These are phyloP conservation scores for Zoysia matrella DNA, from an alignment of 202 grass and related monocot genomes.

Conservation along the genomic window DNA sequence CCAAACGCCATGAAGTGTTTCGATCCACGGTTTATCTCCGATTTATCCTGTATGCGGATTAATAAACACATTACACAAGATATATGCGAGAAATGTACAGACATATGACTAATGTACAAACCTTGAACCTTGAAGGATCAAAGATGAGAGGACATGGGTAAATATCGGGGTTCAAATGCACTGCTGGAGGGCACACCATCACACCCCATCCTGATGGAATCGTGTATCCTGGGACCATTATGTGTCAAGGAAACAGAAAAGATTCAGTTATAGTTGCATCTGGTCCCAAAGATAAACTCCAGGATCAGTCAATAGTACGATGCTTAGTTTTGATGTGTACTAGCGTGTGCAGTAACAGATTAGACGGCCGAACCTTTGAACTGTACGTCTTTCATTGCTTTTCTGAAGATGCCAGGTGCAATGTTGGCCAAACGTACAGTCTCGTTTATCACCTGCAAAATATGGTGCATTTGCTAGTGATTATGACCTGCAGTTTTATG, in stretches of 20 bases:
- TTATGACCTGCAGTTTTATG: too few relatives aligned
- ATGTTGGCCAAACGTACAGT: slow-evolving; percentile 60
- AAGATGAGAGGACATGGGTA: slow-evolving; percentile 57
- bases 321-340: slow-evolving; percentile 1
- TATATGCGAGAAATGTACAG: not conserved
- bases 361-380: slow-evolving; percentile 44
- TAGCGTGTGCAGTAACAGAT: not conserved
- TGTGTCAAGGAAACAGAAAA: not conserved
- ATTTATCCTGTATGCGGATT: slow-evolving; percentile 41
- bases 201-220: slow-evolving; percentile 69
- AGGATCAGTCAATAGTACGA: not conserved
- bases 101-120: slow-evolving; percentile 13
- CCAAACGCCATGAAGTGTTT: slow-evolving; percentile 71
- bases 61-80: not conserved
- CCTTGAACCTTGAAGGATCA: slow-evolving; percentile 67
- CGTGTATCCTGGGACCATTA: slow-evolving; percentile 49
- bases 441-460: slow-evolving; percentile 55
- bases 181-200: slow-evolving; percentile 63
- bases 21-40: slow-evolving; percentile 52
- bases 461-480: too few relatives aligned
- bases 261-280: not conserved
- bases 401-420: slow-evolving; percentile 61
- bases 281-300: not conserved
- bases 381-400: slow-evolving; percentile 49
- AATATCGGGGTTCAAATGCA: slow-evolving; percentile 58